Evolutionary conservation across 768 basidiomycete species (phyloP).

Genomic region (Rhodocollybia butyracea): DNA sequence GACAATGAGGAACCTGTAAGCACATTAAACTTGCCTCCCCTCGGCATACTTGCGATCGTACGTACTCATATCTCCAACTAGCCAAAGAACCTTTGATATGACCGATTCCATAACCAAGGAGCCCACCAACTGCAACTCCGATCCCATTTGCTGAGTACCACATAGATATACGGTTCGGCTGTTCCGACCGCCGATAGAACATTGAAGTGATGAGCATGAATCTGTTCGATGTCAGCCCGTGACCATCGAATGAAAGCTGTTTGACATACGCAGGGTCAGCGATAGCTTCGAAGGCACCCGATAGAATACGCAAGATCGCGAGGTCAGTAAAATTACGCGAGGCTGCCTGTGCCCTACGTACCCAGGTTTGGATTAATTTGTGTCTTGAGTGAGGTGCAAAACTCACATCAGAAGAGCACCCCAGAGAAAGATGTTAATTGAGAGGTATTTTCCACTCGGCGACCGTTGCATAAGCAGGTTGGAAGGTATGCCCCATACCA

Average conservation of each 20-base stretch:
- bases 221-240: background rate
- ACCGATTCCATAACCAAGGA: constrained; percentile 21
- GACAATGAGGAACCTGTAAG: constrained; percentile 19
- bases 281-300: constrained; percentile 32
- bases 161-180: constrained; percentile 27
- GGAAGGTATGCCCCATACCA: constrained; percentile 32
- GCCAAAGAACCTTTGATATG: constrained; percentile 21
- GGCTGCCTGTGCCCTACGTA: constrained; percentile 26
- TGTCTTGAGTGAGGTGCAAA: background rate
- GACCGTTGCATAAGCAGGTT: constrained; percentile 32
- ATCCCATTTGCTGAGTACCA: constrained; percentile 36
- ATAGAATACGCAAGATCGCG: constrained; percentile 27
- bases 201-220: constrained; percentile 29
- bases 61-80: constrained; percentile 30
- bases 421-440: constrained; percentile 30
- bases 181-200: constrained; percentile 31
- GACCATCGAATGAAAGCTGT: no score
- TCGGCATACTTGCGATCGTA: background rate
- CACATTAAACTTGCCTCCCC: no score
- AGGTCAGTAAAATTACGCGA: constrained; percentile 27
- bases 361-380: background rate
- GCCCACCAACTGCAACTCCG: constrained; percentile 31
- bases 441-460: constrained; percentile 30
- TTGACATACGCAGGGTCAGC: constrained; percentile 26
- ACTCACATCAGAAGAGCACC: constrained; percentile 27